These are phyloP conservation scores for Plasmodium blacklocki DNA, from an alignment of 169 alveolate species.

Conservation along the genomic window DNA sequence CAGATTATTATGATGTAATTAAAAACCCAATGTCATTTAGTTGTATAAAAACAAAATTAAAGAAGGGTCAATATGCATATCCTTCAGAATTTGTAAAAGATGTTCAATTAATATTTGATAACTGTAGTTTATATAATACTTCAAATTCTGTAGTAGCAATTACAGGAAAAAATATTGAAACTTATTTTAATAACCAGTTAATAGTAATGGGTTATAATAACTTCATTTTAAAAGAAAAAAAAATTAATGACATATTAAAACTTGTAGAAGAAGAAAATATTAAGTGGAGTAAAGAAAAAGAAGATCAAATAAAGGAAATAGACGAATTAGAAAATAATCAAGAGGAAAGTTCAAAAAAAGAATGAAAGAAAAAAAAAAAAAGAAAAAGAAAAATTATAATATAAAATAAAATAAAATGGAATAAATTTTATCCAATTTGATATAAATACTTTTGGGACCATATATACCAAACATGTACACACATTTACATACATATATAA, in stretches of 20 bases:
- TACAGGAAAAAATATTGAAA: slow-evolving; percentile 88
- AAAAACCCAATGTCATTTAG: slow-evolving; percentile 91
- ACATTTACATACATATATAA: too few relatives aligned
- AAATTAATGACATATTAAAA: slow-evolving; percentile 79
- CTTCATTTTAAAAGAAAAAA: slow-evolving; percentile 78
- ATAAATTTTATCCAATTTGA: neutral
- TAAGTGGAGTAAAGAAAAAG: slow-evolving; percentile 45
- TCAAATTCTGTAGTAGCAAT: slow-evolving; percentile 90
- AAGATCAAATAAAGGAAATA: neutral
- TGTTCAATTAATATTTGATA: slow-evolving; percentile 88
- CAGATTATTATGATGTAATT: slow-evolving; percentile 92
- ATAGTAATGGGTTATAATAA: slow-evolving; percentile 79
- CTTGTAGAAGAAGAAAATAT: slow-evolving; percentile 76
- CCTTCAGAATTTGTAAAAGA: slow-evolving; percentile 89
- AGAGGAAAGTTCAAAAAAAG: neutral
- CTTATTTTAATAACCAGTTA: slow-evolving; percentile 85
- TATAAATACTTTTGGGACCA: too few relatives aligned
- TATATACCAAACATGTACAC: too few relatives aligned
- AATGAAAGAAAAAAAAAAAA: neutral
- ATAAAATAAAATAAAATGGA: neutral
- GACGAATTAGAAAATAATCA: neutral
- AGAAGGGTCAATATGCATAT: slow-evolving; percentile 83
- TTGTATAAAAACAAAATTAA: slow-evolving; percentile 87
- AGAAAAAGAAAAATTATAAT: neutral
- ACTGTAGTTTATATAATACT: slow-evolving; percentile 89